A percentile compares a stretch with the other conserved stretches of the same genome.
Evolutionary conservation across 768 basidiomycete genomes (phyloP).

Genomic region (Hypholoma fasciculare): DNA sequence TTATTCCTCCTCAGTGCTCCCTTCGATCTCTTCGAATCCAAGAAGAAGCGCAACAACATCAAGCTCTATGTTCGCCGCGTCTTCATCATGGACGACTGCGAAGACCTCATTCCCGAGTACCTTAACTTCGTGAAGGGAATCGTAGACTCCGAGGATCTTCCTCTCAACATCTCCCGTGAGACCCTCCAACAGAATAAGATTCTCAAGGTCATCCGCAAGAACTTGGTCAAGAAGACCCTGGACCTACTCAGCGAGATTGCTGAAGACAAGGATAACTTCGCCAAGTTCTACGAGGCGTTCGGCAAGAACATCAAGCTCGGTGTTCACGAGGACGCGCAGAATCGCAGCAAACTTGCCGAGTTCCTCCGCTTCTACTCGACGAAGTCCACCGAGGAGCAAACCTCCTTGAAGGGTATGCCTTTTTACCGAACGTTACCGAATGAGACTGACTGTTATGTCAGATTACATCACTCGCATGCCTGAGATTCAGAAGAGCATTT

Average conservation of each 20-base stretch:
- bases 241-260: slow-evolving; percentile 95
- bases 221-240: slow-evolving; percentile 97
- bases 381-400: slow-evolving; percentile 87
- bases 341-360: slow-evolving; percentile 98
- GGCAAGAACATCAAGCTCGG: slow-evolving; percentile 99
- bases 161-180: slow-evolving; percentile 99
- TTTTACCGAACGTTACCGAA: background rate
- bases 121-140: slow-evolving; percentile 99
- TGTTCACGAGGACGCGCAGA: slow-evolving; percentile 98
- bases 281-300: slow-evolving; percentile 97
- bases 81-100: slow-evolving; percentile 99
- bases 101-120: slow-evolving; percentile 99
- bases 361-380: slow-evolving; percentile 99
- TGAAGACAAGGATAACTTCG: slow-evolving; percentile 99
- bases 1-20: slow-evolving; percentile 64
- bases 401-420: slow-evolving; percentile 83
- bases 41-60: slow-evolving; percentile 99
- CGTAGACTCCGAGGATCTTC: slow-evolving; percentile 99
- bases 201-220: slow-evolving; percentile 99
- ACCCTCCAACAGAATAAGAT: slow-evolving; percentile 99
- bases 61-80: slow-evolving; percentile 99
- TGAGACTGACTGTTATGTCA: slow-evolving; percentile 25
- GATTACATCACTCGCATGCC: slow-evolving; percentile 99
- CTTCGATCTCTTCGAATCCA: slow-evolving; percentile 99
- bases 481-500: slow-evolving; percentile 97